Conservation (phyloP, 371 early-diverging fungal genomes). For the Umbelopsis sp. region DNA sequence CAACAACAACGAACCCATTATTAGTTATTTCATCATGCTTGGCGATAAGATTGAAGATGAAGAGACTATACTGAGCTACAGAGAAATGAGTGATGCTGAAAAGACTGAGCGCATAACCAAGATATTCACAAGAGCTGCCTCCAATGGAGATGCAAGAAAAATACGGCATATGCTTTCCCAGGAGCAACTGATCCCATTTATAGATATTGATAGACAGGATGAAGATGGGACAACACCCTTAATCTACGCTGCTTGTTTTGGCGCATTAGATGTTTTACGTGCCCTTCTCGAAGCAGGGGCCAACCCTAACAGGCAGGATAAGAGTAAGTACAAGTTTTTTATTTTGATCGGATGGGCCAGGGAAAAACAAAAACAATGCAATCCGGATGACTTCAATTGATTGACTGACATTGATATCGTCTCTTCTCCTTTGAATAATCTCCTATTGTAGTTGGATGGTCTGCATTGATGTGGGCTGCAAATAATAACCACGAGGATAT, state of each 20-base stretch:
- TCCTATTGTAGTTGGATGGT: slow-evolving; percentile 81
- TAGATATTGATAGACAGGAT: slow-evolving; percentile 83
- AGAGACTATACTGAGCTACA: not conserved
- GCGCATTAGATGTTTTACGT: slow-evolving; percentile 70
- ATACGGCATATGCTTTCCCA: slow-evolving; percentile 68
- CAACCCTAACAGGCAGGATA: slow-evolving; percentile 77
- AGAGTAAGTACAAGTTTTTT: slow-evolving; percentile 31
- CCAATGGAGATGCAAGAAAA: slow-evolving; percentile 92
- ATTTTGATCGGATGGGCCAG: not conserved
- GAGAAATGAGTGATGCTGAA: slow-evolving; percentile 37
- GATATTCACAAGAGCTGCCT: slow-evolving; percentile 63
- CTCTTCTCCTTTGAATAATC: not conserved
- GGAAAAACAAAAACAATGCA: not conserved
- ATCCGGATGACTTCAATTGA: no score
- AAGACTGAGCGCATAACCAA: slow-evolving; percentile 52
- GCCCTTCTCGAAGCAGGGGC: slow-evolving; percentile 79
- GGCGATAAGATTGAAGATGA: slow-evolving; percentile 16
- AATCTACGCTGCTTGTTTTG: slow-evolving; percentile 91
- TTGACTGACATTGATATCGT: not conserved
- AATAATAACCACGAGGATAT: slow-evolving; percentile 81
- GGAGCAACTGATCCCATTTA: slow-evolving; percentile 44
- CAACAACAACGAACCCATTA: not conserved
- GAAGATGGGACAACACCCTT: slow-evolving; percentile 85
- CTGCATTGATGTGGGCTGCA: slow-evolving; percentile 95
- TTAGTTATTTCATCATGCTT: slow-evolving; percentile 16